Conservation (phyloP, 108 stramenopile species). For the Conticribra guillardii region DNA sequence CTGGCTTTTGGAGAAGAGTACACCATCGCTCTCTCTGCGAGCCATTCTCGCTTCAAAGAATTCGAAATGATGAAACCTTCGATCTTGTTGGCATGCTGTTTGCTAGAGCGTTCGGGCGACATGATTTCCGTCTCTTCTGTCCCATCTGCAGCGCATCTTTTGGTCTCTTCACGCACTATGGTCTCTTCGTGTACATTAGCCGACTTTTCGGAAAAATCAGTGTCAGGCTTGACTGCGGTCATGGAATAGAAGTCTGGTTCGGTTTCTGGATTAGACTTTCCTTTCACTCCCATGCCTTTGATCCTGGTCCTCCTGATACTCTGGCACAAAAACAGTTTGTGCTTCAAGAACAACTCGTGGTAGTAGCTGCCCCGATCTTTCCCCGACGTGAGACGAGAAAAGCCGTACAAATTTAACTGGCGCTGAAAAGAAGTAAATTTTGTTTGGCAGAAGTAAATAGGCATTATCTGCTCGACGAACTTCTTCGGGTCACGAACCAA, state of each 20-base stretch:
- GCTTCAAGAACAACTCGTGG: slow-evolving; percentile 75
- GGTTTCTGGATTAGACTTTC: slow-evolving; percentile 28
- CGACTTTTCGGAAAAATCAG: not conserved
- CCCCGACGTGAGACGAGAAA: slow-evolving; percentile 68
- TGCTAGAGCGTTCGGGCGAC: no score
- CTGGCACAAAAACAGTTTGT: slow-evolving; percentile 69
- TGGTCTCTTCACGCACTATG: no score
- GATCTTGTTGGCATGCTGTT: no score
- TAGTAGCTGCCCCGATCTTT: slow-evolving; percentile 78
- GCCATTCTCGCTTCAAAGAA: no score
- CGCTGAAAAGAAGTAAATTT: slow-evolving; percentile 86
- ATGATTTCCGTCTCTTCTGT: no score
- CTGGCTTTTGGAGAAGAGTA: no score
- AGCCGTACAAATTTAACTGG: slow-evolving; percentile 88
- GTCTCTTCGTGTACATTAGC: no score
- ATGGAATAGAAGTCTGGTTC: slow-evolving; percentile 56
- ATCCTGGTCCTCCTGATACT: slow-evolving; percentile 56
- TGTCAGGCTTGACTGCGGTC: slow-evolving; percentile 22
- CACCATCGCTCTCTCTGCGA: no score
- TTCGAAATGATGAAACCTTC: no score
- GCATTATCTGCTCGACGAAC: slow-evolving; percentile 79
- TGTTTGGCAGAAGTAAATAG: slow-evolving; percentile 89
- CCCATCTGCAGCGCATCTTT: no score
- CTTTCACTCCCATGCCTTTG: slow-evolving; percentile 52
- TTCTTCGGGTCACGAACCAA: slow-evolving; percentile 69